Evolutionary conservation across 192 early-diverging fungal species (phyloP).

Genomic region (Paraglomus brasilianum): DNA sequence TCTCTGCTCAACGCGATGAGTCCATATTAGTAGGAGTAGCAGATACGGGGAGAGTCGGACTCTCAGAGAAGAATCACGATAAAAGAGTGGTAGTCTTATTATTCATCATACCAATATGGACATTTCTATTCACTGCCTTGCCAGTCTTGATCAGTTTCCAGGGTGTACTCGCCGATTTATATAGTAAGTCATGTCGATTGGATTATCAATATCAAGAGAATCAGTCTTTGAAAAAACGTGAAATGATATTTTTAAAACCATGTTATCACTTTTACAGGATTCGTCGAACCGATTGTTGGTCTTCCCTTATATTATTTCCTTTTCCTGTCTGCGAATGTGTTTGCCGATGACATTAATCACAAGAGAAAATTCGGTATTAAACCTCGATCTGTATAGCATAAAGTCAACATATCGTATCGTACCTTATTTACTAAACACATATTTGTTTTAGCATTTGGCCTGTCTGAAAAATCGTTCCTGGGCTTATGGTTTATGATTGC

Average conservation of each 20-base stretch:
- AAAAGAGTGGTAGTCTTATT: slow-evolving; percentile 15
- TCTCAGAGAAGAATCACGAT: slow-evolving; percentile 5
- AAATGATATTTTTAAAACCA: neutral
- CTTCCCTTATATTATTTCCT: slow-evolving; percentile 16
- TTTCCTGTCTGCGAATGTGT: slow-evolving; percentile 4
- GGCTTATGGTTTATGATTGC: slow-evolving; percentile 19
- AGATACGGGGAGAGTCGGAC: neutral
- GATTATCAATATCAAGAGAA: too few species aligned
- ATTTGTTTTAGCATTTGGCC: neutral
- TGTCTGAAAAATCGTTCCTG: slow-evolving; percentile 10
- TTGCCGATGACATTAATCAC: neutral
- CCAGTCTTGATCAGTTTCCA: neutral
- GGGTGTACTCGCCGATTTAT: slow-evolving; percentile 24
- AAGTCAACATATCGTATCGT: too few species aligned
- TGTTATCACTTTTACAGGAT: slow-evolving; percentile 2
- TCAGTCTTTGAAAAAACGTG: too few species aligned
- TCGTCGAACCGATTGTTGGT: slow-evolving; percentile 15
- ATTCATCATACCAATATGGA: neutral
- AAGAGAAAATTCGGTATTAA: neutral
- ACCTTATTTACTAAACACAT: neutral
- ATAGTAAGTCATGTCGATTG: too few species aligned
- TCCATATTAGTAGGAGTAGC: neutral
- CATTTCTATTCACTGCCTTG: neutral
- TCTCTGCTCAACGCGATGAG: slow-evolving; percentile 12
- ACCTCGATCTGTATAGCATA: neutral